Evolutionary conservation across 1,139 yeast species (phyloP), one percentile per base, ranked within the genome.

Genomic region (Pichia sp.): DNA sequence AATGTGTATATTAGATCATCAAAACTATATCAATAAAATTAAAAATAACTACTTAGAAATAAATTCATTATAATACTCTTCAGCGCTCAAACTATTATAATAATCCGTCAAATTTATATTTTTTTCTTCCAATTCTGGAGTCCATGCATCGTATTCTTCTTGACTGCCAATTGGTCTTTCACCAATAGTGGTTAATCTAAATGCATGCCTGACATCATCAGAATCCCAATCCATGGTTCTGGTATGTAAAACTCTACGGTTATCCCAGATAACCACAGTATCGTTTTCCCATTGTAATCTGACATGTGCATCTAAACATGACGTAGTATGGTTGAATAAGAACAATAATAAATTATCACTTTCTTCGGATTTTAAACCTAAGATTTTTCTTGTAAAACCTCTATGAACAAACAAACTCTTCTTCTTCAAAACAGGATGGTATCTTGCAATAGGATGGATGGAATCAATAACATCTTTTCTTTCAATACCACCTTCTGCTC

Each of bases 191-290:
- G 90, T 82, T 48, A 83, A 73, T 60, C 91, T 73, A 56, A 81
- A 79, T 7, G 85, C 86, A 57, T 83, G 88, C 65, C 91, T 75
- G 43, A 75, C 69, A 20, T 72, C 74, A n/a, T 72, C 70, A 43
- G 71, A 74, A 32, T 57, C 59, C 82, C 85, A 82, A 62, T 83
- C 89, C 45, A 79, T 69, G 40, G 79, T 69, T 12, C 89, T 88
- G 28, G 82, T 68, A 61, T 84, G 90, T 36, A 76, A 67, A 24
- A 79, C 77, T 54, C 83, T 70, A 63, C 90, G 73, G 67, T 84
- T 83, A 59, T 84, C 90, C 87, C 89, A 85, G 21, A 82, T 66
- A 20, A 81, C 88, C 31, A 85, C 83, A 11, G 88, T 78, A 42
- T 74, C 70, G 27, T 74, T 75, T 54, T 75, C 76, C 82, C 85